These are phyloP conservation scores for Diutina ranongensis DNA, from an alignment of 1,139 yeast species.

Conservation along the genomic window DNA sequence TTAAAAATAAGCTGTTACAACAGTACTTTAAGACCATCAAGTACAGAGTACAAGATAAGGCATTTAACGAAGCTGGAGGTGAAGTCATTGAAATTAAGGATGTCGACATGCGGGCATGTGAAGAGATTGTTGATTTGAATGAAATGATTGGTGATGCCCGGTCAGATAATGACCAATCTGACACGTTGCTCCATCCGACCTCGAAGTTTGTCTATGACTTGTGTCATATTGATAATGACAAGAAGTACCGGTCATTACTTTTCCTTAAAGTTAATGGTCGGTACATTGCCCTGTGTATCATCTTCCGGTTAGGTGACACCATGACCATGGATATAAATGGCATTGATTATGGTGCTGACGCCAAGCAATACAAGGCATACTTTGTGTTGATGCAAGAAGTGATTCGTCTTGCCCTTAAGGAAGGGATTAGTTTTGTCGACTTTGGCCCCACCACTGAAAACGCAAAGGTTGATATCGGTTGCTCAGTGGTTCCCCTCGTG, in stretches of 20 bases:
- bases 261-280: slow-evolving; percentile 25
- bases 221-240: slow-evolving; percentile 16
- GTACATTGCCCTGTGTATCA: slow-evolving; percentile 29
- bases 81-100: slow-evolving; percentile 15
- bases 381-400: slow-evolving; percentile 40
- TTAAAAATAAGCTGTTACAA: slow-evolving; percentile 16
- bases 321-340: slow-evolving; percentile 36
- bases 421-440: slow-evolving; percentile 28
- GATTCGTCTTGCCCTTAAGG: slow-evolving; percentile 26
- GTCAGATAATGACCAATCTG: slow-evolving; percentile 23
- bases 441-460: slow-evolving; percentile 28
- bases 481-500: slow-evolving; percentile 23
- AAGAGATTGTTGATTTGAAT: slow-evolving; percentile 22
- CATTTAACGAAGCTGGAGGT: slow-evolving; percentile 25
- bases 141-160: slow-evolving; percentile 26
- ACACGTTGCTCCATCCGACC: slow-evolving; percentile 25
- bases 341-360: slow-evolving; percentile 13
- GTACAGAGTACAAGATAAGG: slow-evolving; percentile 26
- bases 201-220: slow-evolving; percentile 19
- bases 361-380: slow-evolving; percentile 27
- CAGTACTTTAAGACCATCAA: slow-evolving; percentile 29
- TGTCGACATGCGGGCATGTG: slow-evolving; percentile 20
- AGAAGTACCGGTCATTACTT: slow-evolving; percentile 20
- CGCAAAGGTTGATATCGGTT: slow-evolving; percentile 31
- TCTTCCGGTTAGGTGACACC: slow-evolving; percentile 32